Conservation (phyloP, 2,329 filamentous ascomycete genomes). For the Cadophora luteo-olivacea region DNA sequence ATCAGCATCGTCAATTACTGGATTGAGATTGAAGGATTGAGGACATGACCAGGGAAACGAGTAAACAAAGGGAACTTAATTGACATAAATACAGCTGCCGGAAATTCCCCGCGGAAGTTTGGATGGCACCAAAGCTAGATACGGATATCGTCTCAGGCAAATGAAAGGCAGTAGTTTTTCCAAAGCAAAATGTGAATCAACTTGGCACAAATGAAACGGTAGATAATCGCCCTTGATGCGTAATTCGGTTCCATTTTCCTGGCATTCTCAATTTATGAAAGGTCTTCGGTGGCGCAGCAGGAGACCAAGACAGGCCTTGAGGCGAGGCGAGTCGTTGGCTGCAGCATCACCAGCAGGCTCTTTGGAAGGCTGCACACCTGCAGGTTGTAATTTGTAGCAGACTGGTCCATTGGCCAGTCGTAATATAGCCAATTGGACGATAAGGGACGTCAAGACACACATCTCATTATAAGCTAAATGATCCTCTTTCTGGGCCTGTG, state of each 20-base stretch:
- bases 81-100: background rate
- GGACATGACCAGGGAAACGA: background rate
- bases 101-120: background rate
- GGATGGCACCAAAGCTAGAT: background rate
- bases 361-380: conserved; percentile 20
- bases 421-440: conserved; percentile 30
- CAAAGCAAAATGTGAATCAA: conserved; percentile 1
- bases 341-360: conserved; percentile 18
- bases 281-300: conserved; percentile 30
- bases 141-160: background rate
- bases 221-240: conserved; percentile 29
- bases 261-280: background rate
- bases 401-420: conserved; percentile 20
- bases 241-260: conserved; percentile 22
- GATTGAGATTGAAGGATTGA: conserved; percentile 2
- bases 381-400: conserved; percentile 6
- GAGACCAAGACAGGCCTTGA: conserved; percentile 11
- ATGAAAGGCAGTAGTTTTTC: background rate
- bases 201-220: background rate
- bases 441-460: conserved; percentile 19
- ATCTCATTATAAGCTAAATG: conserved; percentile 28
- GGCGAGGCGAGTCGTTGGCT: conserved; percentile 16
- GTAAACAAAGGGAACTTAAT: background rate
- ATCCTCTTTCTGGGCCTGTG: conserved; percentile 20
- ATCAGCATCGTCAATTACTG: conserved; percentile 1